These are phyloP conservation scores for Fusarium subtropicale DNA, from an alignment of 2,329 filamentous ascomycete genomes.

Conservation along the genomic window DNA sequence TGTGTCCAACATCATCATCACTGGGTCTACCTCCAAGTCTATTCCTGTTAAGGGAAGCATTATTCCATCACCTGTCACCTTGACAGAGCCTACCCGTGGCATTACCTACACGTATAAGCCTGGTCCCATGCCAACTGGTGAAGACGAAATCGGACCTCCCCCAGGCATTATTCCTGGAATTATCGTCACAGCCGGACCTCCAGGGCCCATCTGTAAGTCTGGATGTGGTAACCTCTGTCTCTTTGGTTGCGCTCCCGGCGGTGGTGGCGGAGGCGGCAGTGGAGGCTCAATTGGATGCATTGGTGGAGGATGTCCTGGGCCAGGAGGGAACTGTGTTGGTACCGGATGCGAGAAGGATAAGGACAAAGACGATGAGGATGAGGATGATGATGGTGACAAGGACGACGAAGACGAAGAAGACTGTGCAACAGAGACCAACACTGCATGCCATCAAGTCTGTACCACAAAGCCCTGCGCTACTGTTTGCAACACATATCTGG, in stretches of 20 bases:
- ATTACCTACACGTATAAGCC: neutral
- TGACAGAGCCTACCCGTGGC: neutral
- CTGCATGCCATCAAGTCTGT: neutral
- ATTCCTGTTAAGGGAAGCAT: slow-evolving; percentile 15
- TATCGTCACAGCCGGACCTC: neutral
- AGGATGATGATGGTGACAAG: neutral
- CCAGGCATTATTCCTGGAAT: neutral
- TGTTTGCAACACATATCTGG: neutral
- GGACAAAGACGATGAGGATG: neutral
- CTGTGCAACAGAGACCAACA: neutral
- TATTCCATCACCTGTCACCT: neutral
- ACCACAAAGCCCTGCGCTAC: neutral
- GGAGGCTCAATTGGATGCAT: neutral
- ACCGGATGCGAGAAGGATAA: neutral
- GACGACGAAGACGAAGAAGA: neutral
- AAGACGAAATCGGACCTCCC: neutral
- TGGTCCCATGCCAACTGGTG: neutral
- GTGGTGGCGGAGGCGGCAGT: neutral
- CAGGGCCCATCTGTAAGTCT: neutral
- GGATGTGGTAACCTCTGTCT: neutral
- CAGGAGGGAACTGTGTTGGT: neutral
- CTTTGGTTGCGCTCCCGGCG: neutral
- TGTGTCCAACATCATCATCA: slow-evolving; percentile 23
- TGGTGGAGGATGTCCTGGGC: neutral
- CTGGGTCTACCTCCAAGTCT: slow-evolving; percentile 7